Evolutionary conservation across 164 flowering plant genomes (phyloP).

Genomic region (Stephania yunnanensis): DNA sequence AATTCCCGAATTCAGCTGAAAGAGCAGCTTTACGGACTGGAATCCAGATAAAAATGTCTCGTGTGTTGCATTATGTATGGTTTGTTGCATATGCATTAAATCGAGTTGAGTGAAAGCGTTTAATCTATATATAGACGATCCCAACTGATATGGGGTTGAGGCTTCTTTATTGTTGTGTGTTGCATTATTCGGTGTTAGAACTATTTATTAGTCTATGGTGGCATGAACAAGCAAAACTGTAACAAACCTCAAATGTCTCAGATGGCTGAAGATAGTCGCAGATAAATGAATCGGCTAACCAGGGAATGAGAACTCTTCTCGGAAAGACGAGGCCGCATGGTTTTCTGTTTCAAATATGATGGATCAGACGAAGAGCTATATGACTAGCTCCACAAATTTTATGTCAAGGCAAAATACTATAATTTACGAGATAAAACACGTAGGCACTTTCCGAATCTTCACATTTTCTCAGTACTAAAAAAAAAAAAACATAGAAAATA

Average conservation of each 20-base stretch:
- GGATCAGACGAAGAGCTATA: too few species aligned
- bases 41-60: too few species aligned
- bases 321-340: slow-evolving; percentile 55
- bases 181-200: not conserved
- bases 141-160: too few species aligned
- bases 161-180: not conserved
- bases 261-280: slow-evolving; percentile 78
- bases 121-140: too few species aligned
- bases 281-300: slow-evolving; percentile 58
- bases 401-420: too few species aligned
- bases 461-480: slow-evolving; percentile 5
- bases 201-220: not conserved
- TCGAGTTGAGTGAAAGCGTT: too few species aligned
- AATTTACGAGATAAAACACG: too few species aligned
- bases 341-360: slow-evolving; percentile 37
- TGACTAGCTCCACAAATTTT: too few species aligned
- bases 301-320: slow-evolving; percentile 82
- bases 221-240: not conserved
- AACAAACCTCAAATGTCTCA: slow-evolving; percentile 73
- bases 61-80: too few species aligned
- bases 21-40: too few species aligned
- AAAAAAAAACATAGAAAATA: not conserved
- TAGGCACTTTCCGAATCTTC: not conserved
- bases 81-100: too few species aligned
- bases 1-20: too few species aligned